Conservation (phyloP, 116 monocot genomes). For the Posidonia oceanica region DNA sequence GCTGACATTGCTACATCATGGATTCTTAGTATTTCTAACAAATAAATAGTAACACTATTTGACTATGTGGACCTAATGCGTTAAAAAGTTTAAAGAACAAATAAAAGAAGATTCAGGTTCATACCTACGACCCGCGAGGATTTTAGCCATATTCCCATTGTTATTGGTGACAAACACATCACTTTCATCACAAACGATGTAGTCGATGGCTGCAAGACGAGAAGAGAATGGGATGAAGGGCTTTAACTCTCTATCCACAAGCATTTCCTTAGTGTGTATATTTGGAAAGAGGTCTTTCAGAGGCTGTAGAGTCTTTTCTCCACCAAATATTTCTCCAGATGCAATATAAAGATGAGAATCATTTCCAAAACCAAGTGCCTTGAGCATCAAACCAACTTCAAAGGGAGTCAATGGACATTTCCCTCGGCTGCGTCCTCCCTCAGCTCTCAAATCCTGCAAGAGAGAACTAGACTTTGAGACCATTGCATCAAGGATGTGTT, state of each 20-base stretch:
- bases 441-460: slow-evolving; percentile 32
- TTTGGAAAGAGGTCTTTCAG: slow-evolving; percentile 66
- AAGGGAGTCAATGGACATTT: slow-evolving; percentile 76
- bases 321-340: slow-evolving; percentile 81
- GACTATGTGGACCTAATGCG: background rate
- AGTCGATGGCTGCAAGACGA: slow-evolving; percentile 71
- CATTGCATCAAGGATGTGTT: background rate
- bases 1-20: too few relatives aligned
- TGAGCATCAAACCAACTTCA: slow-evolving; percentile 74
- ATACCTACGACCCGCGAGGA: slow-evolving; percentile 71
- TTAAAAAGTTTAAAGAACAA: background rate
- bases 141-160: slow-evolving; percentile 90
- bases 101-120: background rate
- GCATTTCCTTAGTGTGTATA: slow-evolving; percentile 60
- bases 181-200: slow-evolving; percentile 62
- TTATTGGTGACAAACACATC: slow-evolving; percentile 79
- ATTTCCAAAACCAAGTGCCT: slow-evolving; percentile 55
- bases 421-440: slow-evolving; percentile 58
- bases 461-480: background rate
- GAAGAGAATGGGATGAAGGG: slow-evolving; percentile 50
- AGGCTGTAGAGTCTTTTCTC: slow-evolving; percentile 51
- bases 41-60: background rate
- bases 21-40: too few relatives aligned
- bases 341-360: slow-evolving; percentile 66
- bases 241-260: slow-evolving; percentile 38